Evolutionary conservation across 441 rosid species (phyloP).

Genomic region (Brassica balearica): DNA sequence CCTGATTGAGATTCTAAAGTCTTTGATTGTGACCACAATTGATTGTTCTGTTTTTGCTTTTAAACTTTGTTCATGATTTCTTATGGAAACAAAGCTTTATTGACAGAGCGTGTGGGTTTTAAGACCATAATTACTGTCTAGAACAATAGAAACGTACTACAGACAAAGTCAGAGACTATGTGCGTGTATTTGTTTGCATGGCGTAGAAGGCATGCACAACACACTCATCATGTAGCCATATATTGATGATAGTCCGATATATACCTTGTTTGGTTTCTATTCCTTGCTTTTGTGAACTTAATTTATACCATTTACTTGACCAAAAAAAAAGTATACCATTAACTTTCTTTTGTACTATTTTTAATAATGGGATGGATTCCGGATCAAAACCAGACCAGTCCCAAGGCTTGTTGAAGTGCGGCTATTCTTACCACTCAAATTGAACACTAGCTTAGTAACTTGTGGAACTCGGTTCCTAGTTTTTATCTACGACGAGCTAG

Average conservation of each 20-base stretch:
- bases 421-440: neutral
- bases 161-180: slow-evolving; percentile 28
- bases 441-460: neutral
- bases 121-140: neutral
- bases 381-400: neutral
- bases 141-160: slow-evolving; percentile 20
- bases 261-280: slow-evolving; percentile 1
- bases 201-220: slow-evolving; percentile 31
- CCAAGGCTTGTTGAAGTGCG: neutral
- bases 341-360: neutral
- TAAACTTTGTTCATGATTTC: neutral
- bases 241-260: neutral
- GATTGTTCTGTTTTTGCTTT: slow-evolving; percentile 25
- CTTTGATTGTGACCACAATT: slow-evolving; percentile 10
- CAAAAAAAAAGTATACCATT: neutral
- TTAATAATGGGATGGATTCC: neutral
- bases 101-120: slow-evolving; percentile 31
- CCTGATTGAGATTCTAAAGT: neutral
- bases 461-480: neutral
- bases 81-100: slow-evolving; percentile 14
- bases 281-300: neutral
- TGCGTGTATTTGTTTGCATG: slow-evolving; percentile 31
- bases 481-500: neutral
- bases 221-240: slow-evolving; percentile 24
- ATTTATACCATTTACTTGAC: neutral